phyloP scores from a whole-genome alignment of 805 yeast species.

The Myxozyma neotropica region DNA sequence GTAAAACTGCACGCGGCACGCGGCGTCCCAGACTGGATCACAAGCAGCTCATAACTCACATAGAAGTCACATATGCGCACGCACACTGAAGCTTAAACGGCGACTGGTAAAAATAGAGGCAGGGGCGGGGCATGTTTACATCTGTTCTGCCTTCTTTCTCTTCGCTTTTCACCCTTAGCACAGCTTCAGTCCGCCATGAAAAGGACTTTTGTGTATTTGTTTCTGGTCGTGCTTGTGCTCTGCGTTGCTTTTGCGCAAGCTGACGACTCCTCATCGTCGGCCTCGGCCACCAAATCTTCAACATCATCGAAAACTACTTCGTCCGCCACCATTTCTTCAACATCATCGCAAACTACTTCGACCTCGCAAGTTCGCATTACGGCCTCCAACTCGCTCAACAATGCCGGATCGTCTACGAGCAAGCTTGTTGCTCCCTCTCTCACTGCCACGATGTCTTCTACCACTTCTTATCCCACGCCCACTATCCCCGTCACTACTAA shows the following conservation, averaged over 20 bases:
- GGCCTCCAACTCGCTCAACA: conserved; percentile 8
- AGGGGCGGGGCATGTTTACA: conserved; percentile 6
- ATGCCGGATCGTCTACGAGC: conserved; percentile 12
- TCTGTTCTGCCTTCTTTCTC: neutral
- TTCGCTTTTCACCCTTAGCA: neutral
- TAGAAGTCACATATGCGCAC: neutral
- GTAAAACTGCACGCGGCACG: neutral
- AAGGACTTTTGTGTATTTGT: neutral
- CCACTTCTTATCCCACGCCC: conserved; percentile 46
- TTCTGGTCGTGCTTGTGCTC: neutral
- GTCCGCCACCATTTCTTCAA: too few relatives aligned
- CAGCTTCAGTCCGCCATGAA: neutral
- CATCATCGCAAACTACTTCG: too few relatives aligned
- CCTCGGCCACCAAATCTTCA: conserved; percentile 6
- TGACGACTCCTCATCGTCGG: neutral
- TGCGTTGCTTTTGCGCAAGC: too few relatives aligned
- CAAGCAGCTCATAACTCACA: neutral
- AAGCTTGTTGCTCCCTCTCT: conserved; percentile 2
- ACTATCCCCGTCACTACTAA: conserved; percentile 59
- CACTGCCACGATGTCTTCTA: conserved; percentile 5
- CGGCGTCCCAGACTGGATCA: neutral
- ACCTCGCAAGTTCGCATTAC: conserved; percentile 14
- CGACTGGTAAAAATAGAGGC: neutral
- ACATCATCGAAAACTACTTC: too few relatives aligned
- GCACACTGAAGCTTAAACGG: neutral